Evolutionary conservation across 208 protist species (phyloP).

Genomic region (Leishmania braziliensis): DNA sequence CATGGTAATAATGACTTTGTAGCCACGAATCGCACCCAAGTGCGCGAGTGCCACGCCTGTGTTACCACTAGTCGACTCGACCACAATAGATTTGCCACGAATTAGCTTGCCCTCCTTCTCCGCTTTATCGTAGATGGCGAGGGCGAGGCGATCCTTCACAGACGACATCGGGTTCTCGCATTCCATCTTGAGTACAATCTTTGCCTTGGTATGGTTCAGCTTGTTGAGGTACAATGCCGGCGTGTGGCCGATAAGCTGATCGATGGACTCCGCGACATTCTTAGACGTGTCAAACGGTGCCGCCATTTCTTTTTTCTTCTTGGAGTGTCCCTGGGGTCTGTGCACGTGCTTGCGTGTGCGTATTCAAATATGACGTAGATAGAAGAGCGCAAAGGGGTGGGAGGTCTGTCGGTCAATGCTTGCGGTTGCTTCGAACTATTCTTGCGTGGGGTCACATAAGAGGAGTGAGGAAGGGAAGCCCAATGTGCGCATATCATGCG

Average conservation of each 20-base stretch:
- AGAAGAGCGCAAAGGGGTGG: background rate
- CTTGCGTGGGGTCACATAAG: background rate
- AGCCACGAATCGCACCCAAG: conserved; percentile 79
- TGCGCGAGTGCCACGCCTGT: conserved; percentile 88
- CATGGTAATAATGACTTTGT: conserved; percentile 92
- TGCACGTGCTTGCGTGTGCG: background rate
- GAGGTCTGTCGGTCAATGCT: background rate
- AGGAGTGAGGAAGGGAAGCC: background rate
- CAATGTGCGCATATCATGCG: background rate
- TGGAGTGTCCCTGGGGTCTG: background rate
- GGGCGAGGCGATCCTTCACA: conserved; percentile 88
- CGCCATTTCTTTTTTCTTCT: conserved; percentile 8
- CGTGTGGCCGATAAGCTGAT: conserved; percentile 88
- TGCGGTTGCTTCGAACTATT: background rate
- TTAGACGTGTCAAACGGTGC: conserved; percentile 54
- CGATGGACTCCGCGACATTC: conserved; percentile 67
- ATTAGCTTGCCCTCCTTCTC: conserved; percentile 81
- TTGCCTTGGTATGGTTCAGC: conserved; percentile 75
- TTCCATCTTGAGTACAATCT: conserved; percentile 88
- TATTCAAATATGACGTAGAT: background rate
- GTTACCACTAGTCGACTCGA: conserved; percentile 92
- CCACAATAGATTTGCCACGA: conserved; percentile 81
- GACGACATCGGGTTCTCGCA: conserved; percentile 84
- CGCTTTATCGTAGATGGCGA: conserved; percentile 82
- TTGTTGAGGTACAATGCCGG: conserved; percentile 89